A percentile compares a stretch with the other conserved stretches of the same genome.
These are phyloP conservation scores for Fusarium austroafricanum DNA, from an alignment of 2,329 filamentous ascomycete species.

Conservation along the genomic window DNA sequence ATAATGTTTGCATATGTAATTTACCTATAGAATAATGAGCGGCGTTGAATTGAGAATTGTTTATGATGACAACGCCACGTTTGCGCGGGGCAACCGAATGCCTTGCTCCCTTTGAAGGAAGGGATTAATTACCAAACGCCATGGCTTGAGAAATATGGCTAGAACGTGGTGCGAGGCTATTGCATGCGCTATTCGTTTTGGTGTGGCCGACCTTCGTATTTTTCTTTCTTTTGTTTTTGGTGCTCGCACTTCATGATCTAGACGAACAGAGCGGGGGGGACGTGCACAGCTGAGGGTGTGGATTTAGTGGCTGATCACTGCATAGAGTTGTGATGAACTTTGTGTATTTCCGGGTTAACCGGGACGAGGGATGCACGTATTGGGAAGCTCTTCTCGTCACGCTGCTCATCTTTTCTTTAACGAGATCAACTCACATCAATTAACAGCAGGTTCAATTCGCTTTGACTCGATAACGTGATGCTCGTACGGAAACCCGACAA, in stretches of 20 bases:
- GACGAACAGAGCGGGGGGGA: neutral
- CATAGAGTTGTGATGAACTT: conserved; percentile 4
- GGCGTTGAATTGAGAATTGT: conserved; percentile 8
- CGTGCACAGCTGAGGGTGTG: conserved; percentile 10
- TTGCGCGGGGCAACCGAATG: conserved; percentile 10
- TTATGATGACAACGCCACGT: conserved; percentile 7
- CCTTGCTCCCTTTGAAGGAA: conserved; percentile 4
- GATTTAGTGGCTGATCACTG: conserved; percentile 14
- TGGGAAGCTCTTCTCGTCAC: neutral
- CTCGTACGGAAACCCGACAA: neutral
- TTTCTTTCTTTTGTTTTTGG: neutral
- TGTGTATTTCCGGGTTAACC: conserved; percentile 28
- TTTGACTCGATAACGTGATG: neutral
- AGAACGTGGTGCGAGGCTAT: conserved; percentile 10
- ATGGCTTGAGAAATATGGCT: conserved; percentile 12
- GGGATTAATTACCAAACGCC: conserved; percentile 13
- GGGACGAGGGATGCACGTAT: neutral
- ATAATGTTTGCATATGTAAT: conserved; percentile 20
- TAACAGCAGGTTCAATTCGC: neutral
- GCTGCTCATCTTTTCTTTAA: neutral
- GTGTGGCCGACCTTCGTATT: conserved; percentile 21
- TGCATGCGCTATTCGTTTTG: neutral
- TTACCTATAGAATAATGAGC: conserved; percentile 38
- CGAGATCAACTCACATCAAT: neutral
- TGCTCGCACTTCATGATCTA: neutral